A percentile compares a stretch with the other conserved stretches of the same genome.
phyloP scores from a whole-genome alignment of 1,284 basidiomycete genomes.

The Fomitopsis betulina region DNA sequence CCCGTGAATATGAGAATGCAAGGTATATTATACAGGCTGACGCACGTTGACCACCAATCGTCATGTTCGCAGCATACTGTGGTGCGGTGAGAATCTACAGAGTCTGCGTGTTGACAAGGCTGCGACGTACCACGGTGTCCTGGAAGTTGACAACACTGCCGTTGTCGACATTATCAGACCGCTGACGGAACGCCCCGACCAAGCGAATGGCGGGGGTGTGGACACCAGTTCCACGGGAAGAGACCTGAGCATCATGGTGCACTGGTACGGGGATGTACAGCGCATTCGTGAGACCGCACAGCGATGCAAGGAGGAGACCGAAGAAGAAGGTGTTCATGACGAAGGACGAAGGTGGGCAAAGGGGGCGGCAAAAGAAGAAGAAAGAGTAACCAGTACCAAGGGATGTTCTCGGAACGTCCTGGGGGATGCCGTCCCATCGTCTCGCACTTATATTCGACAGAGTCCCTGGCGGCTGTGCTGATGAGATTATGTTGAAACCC shows the following conservation, averaged over 20 bases:
- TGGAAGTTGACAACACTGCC: constrained; percentile 19
- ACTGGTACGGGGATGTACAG: constrained; percentile 14
- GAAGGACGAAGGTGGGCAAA: constrained; percentile 10
- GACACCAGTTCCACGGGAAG: constrained; percentile 7
- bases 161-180: constrained; percentile 1
- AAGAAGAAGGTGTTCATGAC: constrained; percentile 21
- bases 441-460: neutral
- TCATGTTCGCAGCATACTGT: constrained; percentile 24
- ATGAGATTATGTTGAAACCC: constrained; percentile 1
- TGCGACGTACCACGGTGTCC: constrained; percentile 19
- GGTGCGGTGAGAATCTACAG: neutral
- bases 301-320: constrained; percentile 19
- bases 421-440: neutral
- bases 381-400: constrained; percentile 6
- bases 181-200: constrained; percentile 2
- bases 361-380: constrained; percentile 7
- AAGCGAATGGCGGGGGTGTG: constrained; percentile 6
- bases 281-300: constrained; percentile 23
- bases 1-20: neutral
- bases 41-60: constrained; percentile 17
- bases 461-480: constrained; percentile 2
- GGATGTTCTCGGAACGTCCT: constrained; percentile 11
- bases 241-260: constrained; percentile 2
- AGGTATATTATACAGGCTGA: neutral
- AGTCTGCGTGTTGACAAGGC: neutral